phyloP scores from a whole-genome alignment of 176 grass and related monocot species.

The Triticum monococcum region DNA sequence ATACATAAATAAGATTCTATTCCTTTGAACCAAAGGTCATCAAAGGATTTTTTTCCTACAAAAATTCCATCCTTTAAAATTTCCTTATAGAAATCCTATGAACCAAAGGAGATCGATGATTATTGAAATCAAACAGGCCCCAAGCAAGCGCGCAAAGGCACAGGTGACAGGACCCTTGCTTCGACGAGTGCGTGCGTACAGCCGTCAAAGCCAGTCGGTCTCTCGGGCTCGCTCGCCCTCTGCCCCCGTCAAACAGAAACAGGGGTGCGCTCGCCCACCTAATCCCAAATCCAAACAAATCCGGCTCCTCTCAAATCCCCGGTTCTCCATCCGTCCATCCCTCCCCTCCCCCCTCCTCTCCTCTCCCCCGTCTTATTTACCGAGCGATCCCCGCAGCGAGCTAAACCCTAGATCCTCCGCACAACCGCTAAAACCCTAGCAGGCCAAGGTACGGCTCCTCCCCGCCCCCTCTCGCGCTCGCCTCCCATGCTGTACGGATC shows the following conservation, averaged over 20 bases:
- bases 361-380: not conserved
- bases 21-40: no score
- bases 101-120: no score
- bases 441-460: not conserved
- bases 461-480: not conserved
- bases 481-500: not conserved
- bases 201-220: not conserved
- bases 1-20: no score
- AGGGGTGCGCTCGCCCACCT: not conserved
- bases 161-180: no score
- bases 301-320: constrained; percentile 2
- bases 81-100: no score
- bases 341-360: not conserved
- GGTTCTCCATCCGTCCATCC: not conserved
- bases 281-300: not conserved
- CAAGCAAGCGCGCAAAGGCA: no score
- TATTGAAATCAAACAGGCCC: no score
- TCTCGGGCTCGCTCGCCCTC: not conserved
- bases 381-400: not conserved
- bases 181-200: not conserved
- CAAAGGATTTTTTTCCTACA: no score
- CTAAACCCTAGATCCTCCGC: constrained; percentile 35
- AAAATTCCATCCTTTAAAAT: no score
- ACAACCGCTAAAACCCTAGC: constrained; percentile 15
- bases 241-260: constrained; percentile 9